A percentile compares a stretch with the other conserved stretches of the same genome.
Conservation (phyloP, 306 rosid genomes). For the Inga leiocalycina region DNA sequence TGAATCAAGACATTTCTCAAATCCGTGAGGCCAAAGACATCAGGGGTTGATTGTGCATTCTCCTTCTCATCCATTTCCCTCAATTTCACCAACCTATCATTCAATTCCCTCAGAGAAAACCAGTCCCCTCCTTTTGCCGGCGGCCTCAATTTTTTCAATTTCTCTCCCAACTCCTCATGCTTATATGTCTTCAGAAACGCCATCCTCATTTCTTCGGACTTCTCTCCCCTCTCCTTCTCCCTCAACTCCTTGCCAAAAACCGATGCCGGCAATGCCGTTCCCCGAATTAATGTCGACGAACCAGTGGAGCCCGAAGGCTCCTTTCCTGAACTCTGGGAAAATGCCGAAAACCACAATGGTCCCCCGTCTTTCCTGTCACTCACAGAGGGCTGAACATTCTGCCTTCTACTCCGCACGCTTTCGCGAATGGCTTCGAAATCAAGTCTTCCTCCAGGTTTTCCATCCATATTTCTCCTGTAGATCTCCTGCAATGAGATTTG, state of each 20-base stretch:
- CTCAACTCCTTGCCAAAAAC: slow-evolving; percentile 48
- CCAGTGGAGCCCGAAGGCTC: slow-evolving; percentile 28
- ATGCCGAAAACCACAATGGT: slow-evolving; percentile 11
- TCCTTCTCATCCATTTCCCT: slow-evolving; percentile 58
- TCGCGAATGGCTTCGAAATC: slow-evolving; percentile 29
- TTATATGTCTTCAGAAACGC: slow-evolving; percentile 46
- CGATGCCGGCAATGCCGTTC: slow-evolving; percentile 35
- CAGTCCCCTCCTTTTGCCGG: slow-evolving; percentile 37
- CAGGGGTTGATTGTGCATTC: not conserved
- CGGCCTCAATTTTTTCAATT: slow-evolving; percentile 68
- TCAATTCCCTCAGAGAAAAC: slow-evolving; percentile 75
- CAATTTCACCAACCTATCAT: slow-evolving; percentile 62
- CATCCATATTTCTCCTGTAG: slow-evolving; percentile 23
- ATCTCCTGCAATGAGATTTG: slow-evolving; percentile 46
- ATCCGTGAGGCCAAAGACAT: not conserved
- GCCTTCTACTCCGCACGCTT: slow-evolving; percentile 31
- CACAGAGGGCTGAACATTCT: not conserved
- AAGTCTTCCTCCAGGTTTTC: not conserved
- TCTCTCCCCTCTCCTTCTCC: slow-evolving; percentile 17
- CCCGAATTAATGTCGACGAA: slow-evolving; percentile 30
- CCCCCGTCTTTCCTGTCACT: slow-evolving; percentile 10
- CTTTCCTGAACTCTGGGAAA: slow-evolving; percentile 16
- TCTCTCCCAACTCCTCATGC: slow-evolving; percentile 52
- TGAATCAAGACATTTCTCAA: slow-evolving; percentile 26
- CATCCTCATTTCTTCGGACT: slow-evolving; percentile 16